Evolutionary conservation across 768 basidiomycete genomes (phyloP), one percentile per base, ranked within the genome.

Genomic region (Cyclocybe aegerita): DNA sequence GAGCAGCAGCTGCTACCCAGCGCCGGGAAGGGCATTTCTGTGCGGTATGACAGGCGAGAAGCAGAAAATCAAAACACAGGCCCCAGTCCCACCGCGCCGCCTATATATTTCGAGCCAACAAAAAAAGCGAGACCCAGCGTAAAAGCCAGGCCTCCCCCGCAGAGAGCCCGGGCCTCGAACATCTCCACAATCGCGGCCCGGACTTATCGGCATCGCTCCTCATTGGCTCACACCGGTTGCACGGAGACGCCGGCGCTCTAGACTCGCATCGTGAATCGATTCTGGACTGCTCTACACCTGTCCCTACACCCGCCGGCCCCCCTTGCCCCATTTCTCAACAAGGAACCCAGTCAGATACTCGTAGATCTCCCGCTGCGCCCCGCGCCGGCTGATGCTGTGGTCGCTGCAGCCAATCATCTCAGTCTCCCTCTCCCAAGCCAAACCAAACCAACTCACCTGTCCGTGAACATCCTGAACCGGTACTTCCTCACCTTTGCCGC

Each of bases 381-480:
- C 90, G 36, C 94, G 74, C 53, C 71, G 79, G 31, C 52, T 66
- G 57, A 98, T 96, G 8, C 72, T 62, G 62, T 97, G 96, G 64
- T 95, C 91, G 59, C 93, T 95, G 64, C 52, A 55, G 45, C 55
- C 52, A 53, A 52, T 49, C 50, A 56, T 39, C 39, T 52, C 49
- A 39, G 49, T 36, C 46, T 29, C 37, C 37, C 49, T 42, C 58
- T 38, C 44, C 53, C 46, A 49, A 35, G 48, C 43, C 47, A 40
- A 23, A 23, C 47, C 15, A 39, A 46, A 16, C 30, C 12, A 23
- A 62, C 80, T 61, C 51, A 91, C 88, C 91, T 93, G 70, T 99
- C 97, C 16, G 93, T 93, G 70, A 98, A 99, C 90, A 98, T 92
- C 63, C 95, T 81, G 70, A 98, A 97, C 61, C 87, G 78, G 61